Evolutionary conservation across 768 basidiomycete species (phyloP).

Genomic region (Favolaschia claudopus): DNA sequence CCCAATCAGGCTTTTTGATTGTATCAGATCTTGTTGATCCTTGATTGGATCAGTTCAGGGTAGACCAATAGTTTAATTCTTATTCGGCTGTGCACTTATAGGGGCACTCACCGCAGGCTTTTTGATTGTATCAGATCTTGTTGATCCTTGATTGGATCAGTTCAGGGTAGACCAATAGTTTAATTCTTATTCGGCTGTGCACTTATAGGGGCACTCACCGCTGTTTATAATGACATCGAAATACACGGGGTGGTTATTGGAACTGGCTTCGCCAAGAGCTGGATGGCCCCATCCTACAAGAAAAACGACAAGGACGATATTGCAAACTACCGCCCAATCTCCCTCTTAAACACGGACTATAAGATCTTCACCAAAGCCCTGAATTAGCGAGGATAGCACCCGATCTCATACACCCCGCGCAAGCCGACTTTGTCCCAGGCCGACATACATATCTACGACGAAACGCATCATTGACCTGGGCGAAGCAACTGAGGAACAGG

Average conservation of each 20-base stretch:
- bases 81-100: too few species aligned
- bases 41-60: too few species aligned
- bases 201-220: too few species aligned
- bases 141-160: too few species aligned
- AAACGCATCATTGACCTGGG: conserved; percentile 19
- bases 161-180: too few species aligned
- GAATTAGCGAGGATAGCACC: conserved; percentile 9
- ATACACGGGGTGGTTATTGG: not conserved
- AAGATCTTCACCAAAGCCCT: conserved; percentile 23
- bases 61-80: too few species aligned
- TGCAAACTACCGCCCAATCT: conserved; percentile 31
- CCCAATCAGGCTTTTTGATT: too few species aligned
- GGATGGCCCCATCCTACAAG: conserved; percentile 38
- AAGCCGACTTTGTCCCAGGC: conserved; percentile 33
- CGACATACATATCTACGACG: conserved; percentile 28
- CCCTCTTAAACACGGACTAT: conserved; percentile 22
- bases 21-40: too few species aligned
- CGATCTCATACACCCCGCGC: conserved; percentile 29
- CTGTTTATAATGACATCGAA: conserved; percentile 17
- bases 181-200: too few species aligned
- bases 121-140: too few species aligned
- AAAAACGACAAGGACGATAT: conserved; percentile 31
- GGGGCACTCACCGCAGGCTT: too few species aligned
- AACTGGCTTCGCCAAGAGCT: conserved; percentile 26
- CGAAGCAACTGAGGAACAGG: conserved; percentile 5